Evolutionary conservation across 768 basidiomycete genomes (phyloP), one percentile per base, ranked within the genome.

Genomic region (Russula sp.): DNA sequence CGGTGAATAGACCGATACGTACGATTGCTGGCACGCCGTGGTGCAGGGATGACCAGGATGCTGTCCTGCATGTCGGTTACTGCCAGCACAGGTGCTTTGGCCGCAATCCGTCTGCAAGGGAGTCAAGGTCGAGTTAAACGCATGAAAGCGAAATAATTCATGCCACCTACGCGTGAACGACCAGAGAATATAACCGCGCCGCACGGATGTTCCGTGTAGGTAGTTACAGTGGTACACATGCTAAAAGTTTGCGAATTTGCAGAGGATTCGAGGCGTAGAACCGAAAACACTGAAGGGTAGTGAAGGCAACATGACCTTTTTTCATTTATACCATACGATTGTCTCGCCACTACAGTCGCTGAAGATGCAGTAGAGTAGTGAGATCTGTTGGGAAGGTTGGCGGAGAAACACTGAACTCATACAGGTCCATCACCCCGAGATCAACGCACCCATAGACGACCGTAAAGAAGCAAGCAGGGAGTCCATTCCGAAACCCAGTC

Each of bases 191-290:
- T 9, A 13, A 41, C 25, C 1, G 62, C 62, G 29, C 62, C 62
- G 22, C 62, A 63, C 3, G 51, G 51, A 22, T 63, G 57, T 45
- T 59, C 57, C 11, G 46, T 39, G 25, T 63, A 59, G 20, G 57
- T 63, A 32, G 57, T 63, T 11, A 59, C 58, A 16, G 47, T 54
- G 52, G 45, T 58, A 41, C 62, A 63, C 62, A 63, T 63, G 43
- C 32, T 32, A 29, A 43, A 43, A 48, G 39, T 35, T 47, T 2
- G 38, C 11, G 36, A 29, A 38, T 43, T 53, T 11, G 35, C 32
- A 34, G 36, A 38, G 29, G 5, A 3, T 13, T 20, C n/a, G 10
- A 42, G 36, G 16, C 16, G 36, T 53, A 29, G 25, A 29, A 29
- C 3, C 38, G 45, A 46, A 47, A 49, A 38, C 25, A 7, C 11